Conservation (phyloP, 768 basidiomycete species). For the Myochromella boudieri region DNA sequence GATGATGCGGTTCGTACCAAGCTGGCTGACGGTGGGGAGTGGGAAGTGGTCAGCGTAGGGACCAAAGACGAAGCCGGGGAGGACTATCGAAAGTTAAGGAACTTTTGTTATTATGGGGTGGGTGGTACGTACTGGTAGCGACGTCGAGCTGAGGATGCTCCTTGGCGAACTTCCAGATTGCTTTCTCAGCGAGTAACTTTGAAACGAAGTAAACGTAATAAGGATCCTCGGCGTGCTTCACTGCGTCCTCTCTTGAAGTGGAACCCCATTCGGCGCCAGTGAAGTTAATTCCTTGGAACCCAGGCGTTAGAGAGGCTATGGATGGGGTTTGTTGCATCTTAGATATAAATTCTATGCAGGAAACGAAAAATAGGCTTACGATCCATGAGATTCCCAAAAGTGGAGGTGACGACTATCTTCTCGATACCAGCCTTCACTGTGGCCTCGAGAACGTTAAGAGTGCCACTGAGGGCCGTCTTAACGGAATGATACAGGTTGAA, state of each 20-base stretch:
- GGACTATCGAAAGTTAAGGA: constrained; percentile 22
- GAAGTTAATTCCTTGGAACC: constrained; percentile 23
- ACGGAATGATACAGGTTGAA: background rate
- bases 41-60: constrained; percentile 33
- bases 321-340: no score
- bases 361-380: constrained; percentile 17
- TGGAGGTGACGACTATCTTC: constrained; percentile 34
- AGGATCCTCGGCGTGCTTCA: constrained; percentile 23
- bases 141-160: constrained; percentile 38
- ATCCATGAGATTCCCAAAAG: constrained; percentile 29
- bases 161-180: constrained; percentile 40
- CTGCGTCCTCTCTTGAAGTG: constrained; percentile 29
- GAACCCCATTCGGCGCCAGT: constrained; percentile 34
- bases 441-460: constrained; percentile 27
- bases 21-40: constrained; percentile 20
- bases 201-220: constrained; percentile 39
- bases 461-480: constrained; percentile 27
- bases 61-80: constrained; percentile 37
- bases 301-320: constrained; percentile 21
- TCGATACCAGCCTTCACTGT: constrained; percentile 25
- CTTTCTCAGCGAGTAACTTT: constrained; percentile 41
- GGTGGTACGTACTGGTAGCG: constrained; percentile 31
- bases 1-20: constrained; percentile 31
- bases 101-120: background rate
- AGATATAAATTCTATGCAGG: background rate